Evolutionary conservation across 192 early-diverging fungal species (phyloP).

Genomic region (Coemansia sp.): DNA sequence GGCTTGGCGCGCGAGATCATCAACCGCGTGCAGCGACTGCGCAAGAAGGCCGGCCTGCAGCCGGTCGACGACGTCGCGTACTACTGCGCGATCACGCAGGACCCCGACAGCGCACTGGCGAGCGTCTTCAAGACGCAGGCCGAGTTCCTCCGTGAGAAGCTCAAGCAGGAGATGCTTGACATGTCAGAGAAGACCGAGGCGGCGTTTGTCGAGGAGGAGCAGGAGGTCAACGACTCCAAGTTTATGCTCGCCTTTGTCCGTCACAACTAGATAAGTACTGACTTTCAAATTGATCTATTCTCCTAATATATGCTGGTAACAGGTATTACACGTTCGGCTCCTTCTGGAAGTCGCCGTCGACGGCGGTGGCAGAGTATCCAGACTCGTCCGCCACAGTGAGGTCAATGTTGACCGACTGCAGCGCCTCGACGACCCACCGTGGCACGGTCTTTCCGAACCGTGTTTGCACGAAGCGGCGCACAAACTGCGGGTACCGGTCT

Average conservation of each 20-base stretch:
- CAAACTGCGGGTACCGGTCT: conserved; percentile 64
- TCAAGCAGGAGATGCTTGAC: conserved; percentile 67
- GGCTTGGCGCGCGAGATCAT: conserved; percentile 91
- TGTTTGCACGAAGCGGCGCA: conserved; percentile 64
- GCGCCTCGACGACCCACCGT: conserved; percentile 67
- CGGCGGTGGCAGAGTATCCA: conserved; percentile 33
- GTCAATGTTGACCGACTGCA: conserved; percentile 66
- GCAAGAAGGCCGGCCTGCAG: conserved; percentile 91
- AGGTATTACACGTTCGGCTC: conserved; percentile 15
- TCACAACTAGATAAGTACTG: not conserved
- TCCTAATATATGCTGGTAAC: no score
- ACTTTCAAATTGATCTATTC: not conserved
- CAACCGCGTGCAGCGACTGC: conserved; percentile 92
- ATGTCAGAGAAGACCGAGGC: conserved; percentile 28
- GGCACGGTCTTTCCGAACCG: conserved; percentile 65
- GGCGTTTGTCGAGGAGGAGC: conserved; percentile 74
- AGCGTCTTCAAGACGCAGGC: conserved; percentile 67
- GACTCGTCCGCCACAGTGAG: conserved; percentile 36
- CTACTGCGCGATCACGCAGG: conserved; percentile 73
- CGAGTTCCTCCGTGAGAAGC: conserved; percentile 63
- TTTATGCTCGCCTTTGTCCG: conserved; percentile 66
- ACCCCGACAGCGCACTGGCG: conserved; percentile 64
- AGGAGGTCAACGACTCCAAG: conserved; percentile 68
- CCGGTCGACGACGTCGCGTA: conserved; percentile 84
- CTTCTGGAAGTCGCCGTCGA: conserved; percentile 41